Evolutionary conservation across 805 yeast genomes (phyloP).

Genomic region (Citeromyces nyonsensis): DNA sequence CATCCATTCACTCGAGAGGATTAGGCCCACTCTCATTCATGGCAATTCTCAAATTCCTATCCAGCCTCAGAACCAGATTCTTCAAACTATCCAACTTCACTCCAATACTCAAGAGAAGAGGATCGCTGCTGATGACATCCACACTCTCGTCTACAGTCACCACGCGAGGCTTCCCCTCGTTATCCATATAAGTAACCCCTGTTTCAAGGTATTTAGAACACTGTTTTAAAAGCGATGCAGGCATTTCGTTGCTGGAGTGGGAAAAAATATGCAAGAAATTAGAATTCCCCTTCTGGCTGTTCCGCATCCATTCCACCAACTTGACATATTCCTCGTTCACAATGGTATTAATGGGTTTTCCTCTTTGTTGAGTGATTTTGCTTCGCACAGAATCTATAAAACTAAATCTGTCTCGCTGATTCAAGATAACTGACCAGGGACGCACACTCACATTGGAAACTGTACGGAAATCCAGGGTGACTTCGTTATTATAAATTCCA

Average conservation of each 20-base stretch:
- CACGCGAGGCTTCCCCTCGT: constrained; percentile 19
- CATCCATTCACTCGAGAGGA: too few species aligned
- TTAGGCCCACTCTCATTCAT: not conserved
- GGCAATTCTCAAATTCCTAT: not conserved
- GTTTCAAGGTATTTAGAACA: constrained; percentile 42
- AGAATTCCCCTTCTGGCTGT: constrained; percentile 2
- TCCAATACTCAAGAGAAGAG: constrained; percentile 42
- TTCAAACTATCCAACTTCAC: constrained; percentile 52
- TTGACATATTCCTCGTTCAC: constrained; percentile 21
- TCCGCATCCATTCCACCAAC: constrained; percentile 14
- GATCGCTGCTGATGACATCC: constrained; percentile 53
- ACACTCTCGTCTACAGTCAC: constrained; percentile 46
- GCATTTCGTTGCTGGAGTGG: constrained; percentile 5
- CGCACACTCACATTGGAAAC: constrained; percentile 29
- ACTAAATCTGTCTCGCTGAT: constrained; percentile 23
- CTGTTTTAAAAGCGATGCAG: constrained; percentile 17
- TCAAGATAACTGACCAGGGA: constrained; percentile 50
- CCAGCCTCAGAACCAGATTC: constrained; percentile 1
- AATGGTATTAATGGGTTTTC: constrained; percentile 19
- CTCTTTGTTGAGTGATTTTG: constrained; percentile 29
- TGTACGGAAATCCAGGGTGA: constrained; percentile 42
- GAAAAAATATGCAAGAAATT: not conserved
- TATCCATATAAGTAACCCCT: constrained; percentile 40
- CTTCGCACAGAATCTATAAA: constrained; percentile 44
- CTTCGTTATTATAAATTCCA: constrained; percentile 43